Percentiles rank a stretch among this genome's conserved stretches.
These are phyloP conservation scores for Fonsecaea erecta DNA, from an alignment of 2,329 filamentous ascomycete species.

Conservation along the genomic window DNA sequence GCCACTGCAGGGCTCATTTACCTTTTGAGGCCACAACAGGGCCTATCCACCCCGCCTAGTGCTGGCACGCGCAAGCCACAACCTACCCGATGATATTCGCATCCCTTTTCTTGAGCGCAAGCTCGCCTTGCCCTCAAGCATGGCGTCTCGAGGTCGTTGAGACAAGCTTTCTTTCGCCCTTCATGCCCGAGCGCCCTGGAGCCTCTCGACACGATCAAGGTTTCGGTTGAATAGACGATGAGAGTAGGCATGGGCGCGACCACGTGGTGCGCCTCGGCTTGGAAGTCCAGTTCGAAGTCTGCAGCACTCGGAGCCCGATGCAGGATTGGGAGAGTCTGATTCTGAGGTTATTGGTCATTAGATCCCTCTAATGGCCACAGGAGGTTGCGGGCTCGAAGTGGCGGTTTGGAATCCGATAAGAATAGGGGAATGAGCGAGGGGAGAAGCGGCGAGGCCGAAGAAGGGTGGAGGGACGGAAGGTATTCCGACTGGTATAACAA, in stretches of 20 bases:
- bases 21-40: neutral
- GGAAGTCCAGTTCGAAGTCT: neutral
- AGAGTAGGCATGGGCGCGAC: neutral
- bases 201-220: neutral
- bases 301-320: neutral
- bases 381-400: neutral
- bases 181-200: neutral
- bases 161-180: neutral
- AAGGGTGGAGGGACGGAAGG: neutral
- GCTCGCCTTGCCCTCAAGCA: neutral
- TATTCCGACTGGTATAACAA: neutral
- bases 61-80: neutral
- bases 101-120: neutral
- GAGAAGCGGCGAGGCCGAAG: neutral
- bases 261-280: neutral
- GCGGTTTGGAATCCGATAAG: neutral
- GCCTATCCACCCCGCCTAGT: neutral
- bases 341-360: neutral
- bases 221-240: neutral
- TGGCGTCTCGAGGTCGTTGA: neutral
- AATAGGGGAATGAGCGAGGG: neutral
- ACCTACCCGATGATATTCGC: neutral
- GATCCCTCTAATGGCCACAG: neutral
- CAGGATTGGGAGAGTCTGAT: neutral
- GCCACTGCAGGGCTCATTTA: neutral